Evolutionary conservation across 1,284 basidiomycete genomes (phyloP), one percentile per base, ranked within the genome.

Genomic region (Marasmius tenuissimus): DNA sequence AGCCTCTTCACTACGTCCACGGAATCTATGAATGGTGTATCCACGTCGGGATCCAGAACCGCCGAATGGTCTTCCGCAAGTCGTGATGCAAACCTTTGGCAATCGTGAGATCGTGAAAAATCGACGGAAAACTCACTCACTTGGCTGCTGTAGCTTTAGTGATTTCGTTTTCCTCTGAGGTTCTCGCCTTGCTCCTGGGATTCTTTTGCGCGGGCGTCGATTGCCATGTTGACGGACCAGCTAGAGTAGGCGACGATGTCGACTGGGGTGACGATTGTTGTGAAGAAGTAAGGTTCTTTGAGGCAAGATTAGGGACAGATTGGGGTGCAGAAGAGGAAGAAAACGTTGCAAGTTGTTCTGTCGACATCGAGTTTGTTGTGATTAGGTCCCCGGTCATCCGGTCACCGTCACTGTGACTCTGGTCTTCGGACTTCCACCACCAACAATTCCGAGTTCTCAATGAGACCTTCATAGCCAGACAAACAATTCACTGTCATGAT

Each of bases 1-100:
- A 93, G 76, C 57, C 90, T 81, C 16, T 81, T 79, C 22, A 92
- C 77, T 1, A 79, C 87, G 69, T 93, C 91, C 5, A 74, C 68
- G 11, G 79, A 73, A 68, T 89, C 84, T 20, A 67, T 62, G 67
- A 93, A 93, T 1, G 90, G 86, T 0, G 85, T 78, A 59, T 91
- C 88, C 35, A 84, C 78, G 66, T 92, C 86, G 34, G 91, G 89
- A 61, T 84, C 78, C 48, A 85, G 69, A 11, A 83, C 82, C 14
- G 79, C 74, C 42, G 77, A 75, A 59, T 91, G 90, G 72, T 93
- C 91, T 49, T 80, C 73, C 2, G 80, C 80, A 57, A 92, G 77
- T 66, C 80, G 80, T 27, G 80, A 71, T 48, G 80, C 76, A 62
- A 92, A 75, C 66, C 91, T 92, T 68, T 61, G 58, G 56, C 53